A percentile compares a stretch with the other conserved stretches of the same genome.
These are phyloP conservation scores for Aureobasidium pullulans DNA, from an alignment of 2,329 filamentous ascomycete species.

Conservation along the genomic window DNA sequence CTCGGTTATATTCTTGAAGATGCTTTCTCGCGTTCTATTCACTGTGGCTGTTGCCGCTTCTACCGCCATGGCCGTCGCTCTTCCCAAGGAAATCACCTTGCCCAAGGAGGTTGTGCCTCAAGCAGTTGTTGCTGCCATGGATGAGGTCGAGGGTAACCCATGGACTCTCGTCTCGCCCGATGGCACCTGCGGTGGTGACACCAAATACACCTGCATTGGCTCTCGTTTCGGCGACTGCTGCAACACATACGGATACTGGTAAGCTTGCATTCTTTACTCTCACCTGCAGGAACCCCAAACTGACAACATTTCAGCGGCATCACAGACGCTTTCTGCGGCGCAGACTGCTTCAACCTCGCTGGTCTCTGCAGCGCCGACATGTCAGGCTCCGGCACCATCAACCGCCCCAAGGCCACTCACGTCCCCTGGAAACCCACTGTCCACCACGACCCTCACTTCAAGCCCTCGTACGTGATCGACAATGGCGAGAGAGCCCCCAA, in stretches of 20 bases:
- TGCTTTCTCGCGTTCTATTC: slow-evolving; percentile 5
- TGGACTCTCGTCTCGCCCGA: slow-evolving; percentile 8
- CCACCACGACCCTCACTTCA: slow-evolving; percentile 10
- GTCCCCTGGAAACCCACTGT: slow-evolving; percentile 9
- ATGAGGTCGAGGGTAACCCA: neutral
- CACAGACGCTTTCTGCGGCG: slow-evolving; percentile 11
- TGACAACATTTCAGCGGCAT: neutral
- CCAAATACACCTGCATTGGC: slow-evolving; percentile 6
- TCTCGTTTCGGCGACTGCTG: slow-evolving; percentile 13
- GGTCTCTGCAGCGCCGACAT: slow-evolving; percentile 1
- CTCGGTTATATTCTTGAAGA: neutral
- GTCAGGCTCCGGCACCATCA: neutral
- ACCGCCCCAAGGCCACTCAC: neutral
- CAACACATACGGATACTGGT: slow-evolving; percentile 12
- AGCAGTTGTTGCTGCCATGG: neutral
- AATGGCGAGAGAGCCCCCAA: slow-evolving; percentile 14
- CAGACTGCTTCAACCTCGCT: slow-evolving; percentile 8
- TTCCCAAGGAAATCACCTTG: slow-evolving; percentile 1
- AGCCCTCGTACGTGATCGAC: slow-evolving; percentile 13
- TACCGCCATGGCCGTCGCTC: slow-evolving; percentile 1
- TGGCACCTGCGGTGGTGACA: slow-evolving; percentile 8
- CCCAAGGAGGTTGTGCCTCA: slow-evolving; percentile 2
- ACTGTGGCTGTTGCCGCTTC: slow-evolving; percentile 9
- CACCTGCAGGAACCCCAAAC: neutral
- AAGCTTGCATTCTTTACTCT: neutral